These are phyloP conservation scores for Fagopyrum homotropicum DNA, from an alignment of 148 eudicot genomes.

Conservation along the genomic window DNA sequence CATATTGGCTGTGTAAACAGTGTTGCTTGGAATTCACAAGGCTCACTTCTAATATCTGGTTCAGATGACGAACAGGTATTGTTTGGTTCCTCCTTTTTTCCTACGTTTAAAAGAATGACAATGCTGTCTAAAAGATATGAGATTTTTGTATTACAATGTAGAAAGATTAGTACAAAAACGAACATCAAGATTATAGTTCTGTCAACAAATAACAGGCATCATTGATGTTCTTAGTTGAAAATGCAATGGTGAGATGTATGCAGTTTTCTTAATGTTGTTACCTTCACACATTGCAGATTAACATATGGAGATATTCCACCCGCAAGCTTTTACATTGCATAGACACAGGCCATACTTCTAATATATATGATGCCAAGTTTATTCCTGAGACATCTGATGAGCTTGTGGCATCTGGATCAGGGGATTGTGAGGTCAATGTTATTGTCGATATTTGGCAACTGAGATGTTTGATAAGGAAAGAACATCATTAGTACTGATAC, in stretches of 20 bases:
- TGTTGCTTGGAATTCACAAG: conserved; percentile 87
- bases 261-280: background rate
- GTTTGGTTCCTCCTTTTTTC: background rate
- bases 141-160: background rate
- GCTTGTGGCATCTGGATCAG: conserved; percentile 90
- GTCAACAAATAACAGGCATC: background rate
- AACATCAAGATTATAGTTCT: background rate
- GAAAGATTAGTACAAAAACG: background rate
- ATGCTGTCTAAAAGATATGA: background rate
- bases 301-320: conserved; percentile 73
- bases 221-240: background rate
- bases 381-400: conserved; percentile 94
- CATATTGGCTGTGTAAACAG: conserved; percentile 88
- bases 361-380: conserved; percentile 89
- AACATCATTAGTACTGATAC: background rate
- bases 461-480: background rate
- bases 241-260: background rate
- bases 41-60: conserved; percentile 87
- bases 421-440: conserved; percentile 75
- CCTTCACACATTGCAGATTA: conserved; percentile 36
- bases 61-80: conserved; percentile 88
- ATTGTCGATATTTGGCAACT: background rate
- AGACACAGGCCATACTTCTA: conserved; percentile 80
- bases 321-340: conserved; percentile 66
- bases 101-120: background rate